A percentile compares a stretch with the other conserved stretches of the same genome.
Conservation (phyloP, 352 stramenopile species). For the Pythium phragmitis region DNA sequence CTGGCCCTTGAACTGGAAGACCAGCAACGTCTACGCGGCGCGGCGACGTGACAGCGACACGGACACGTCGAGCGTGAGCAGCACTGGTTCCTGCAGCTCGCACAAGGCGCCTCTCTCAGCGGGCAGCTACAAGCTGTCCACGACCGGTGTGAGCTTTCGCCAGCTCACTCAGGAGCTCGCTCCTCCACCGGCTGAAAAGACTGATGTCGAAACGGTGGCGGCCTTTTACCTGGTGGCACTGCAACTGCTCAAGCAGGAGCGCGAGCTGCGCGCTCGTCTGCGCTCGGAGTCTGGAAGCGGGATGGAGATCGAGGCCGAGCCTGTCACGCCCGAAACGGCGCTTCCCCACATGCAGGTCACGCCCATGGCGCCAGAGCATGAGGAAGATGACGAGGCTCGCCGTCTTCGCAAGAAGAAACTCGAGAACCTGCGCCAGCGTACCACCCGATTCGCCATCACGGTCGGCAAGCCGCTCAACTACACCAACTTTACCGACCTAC, state of each 20-base stretch:
- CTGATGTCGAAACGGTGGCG: background rate
- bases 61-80: background rate
- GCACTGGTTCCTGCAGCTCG: slow-evolving; percentile 1
- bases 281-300: background rate
- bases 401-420: slow-evolving; percentile 34
- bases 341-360: too few species aligned
- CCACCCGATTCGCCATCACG: slow-evolving; percentile 6
- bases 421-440: slow-evolving; percentile 33
- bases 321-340: slow-evolving; percentile 1
- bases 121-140: background rate
- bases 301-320: background rate
- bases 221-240: slow-evolving; percentile 28
- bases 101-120: background rate
- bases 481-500: too few species aligned
- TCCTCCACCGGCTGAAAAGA: slow-evolving; percentile 14
- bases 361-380: background rate
- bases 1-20: slow-evolving; percentile 12
- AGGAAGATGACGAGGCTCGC: slow-evolving; percentile 30
- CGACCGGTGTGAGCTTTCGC: slow-evolving; percentile 28
- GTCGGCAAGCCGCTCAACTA: slow-evolving; percentile 11
- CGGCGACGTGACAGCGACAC: background rate
- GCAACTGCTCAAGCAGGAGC: slow-evolving; percentile 34
- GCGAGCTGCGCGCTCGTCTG: slow-evolving; percentile 28
- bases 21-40: background rate
- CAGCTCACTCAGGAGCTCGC: slow-evolving; percentile 33